Evolutionary conservation across 805 yeast genomes (phyloP), one percentile per base, ranked within the genome.

Genomic region (Ogataea parapolymorpha): DNA sequence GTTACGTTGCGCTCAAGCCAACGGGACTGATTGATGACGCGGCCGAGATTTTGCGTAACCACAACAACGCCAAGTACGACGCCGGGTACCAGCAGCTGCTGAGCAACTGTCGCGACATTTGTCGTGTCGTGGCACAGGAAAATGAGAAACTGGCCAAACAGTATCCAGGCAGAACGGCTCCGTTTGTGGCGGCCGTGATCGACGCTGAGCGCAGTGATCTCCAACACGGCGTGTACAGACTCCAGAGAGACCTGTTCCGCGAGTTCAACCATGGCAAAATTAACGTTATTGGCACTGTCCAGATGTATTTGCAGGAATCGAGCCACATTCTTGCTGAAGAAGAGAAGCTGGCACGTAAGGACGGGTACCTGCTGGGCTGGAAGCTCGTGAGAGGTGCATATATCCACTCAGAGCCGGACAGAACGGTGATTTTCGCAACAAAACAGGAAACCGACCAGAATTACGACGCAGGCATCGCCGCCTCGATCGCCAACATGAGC

Each of bases 341-440:
- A 60, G 75, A 77, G 49, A 63, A 71, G 50, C 68, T 80, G 41
- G 96, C 97, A 13, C 51, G 65, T 43, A 61, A 72, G 41, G 72
- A 75, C 39, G 63, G 66, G 14, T 90, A 90, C 64, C 76, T 84
- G 58, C 66, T 89, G 42, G 96, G 96, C 15, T 70, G 89, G 70
- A 90, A 90, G 65, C 74, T 90, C 41, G 98, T 90, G 13, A 79
- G 98, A 64, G 98, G 98, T 50, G 98, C 98, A 12, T 90, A 90
- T 68, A 79, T 90, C 46, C 96, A 90, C 61, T 79, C 95, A 5
- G 98, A 90, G 67, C 76, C 84, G 26, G 72, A 82, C 49, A 74
- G 97, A 57, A 50, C 58, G 37, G 82, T 86, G 14, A 87, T 90
- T 46, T 91, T 82, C 66, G 68, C 72, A 48, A 75, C 88, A 23